A percentile compares a stretch with the other conserved stretches of the same genome.
phyloP scores from a whole-genome alignment of 441 rosid species.

The Viola pubescens region DNA sequence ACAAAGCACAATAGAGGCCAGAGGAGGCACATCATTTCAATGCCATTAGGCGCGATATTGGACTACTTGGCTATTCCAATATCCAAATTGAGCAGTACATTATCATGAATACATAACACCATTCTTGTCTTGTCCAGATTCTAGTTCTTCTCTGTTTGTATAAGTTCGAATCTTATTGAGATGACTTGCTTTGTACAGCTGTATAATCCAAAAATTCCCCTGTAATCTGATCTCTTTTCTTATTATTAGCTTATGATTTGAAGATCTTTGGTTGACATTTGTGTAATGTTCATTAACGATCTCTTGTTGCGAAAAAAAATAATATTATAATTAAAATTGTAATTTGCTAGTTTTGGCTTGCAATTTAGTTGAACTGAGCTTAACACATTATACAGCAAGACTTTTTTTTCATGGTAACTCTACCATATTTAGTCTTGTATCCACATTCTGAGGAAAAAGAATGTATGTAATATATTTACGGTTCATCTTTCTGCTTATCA shows the following conservation, averaged over 20 bases:
- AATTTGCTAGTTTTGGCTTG: too few species aligned
- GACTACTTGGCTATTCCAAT: neutral
- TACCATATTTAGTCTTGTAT: neutral
- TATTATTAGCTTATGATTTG: neutral
- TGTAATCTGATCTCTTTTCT: neutral
- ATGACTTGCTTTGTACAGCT: neutral
- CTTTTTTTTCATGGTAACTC: neutral
- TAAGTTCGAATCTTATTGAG: neutral
- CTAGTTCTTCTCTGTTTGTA: too few species aligned
- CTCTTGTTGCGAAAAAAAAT: too few species aligned
- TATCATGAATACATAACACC: too few species aligned
- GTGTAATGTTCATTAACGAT: too few species aligned
- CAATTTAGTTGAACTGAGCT: neutral
- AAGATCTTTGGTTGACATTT: too few species aligned
- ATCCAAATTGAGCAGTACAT: too few species aligned
- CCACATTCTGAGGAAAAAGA: neutral
- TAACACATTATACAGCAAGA: neutral
- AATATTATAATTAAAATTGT: too few species aligned
- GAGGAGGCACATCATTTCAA: neutral
- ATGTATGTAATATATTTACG: neutral
- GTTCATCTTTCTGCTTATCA: conserved; percentile 15
- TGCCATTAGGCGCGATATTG: neutral
- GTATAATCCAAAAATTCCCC: neutral
- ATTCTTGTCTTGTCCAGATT: too few species aligned
- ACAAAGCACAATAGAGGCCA: neutral